These are phyloP conservation scores for Claviceps pusilla DNA, from an alignment of 2,329 filamentous ascomycete genomes.

Conservation along the genomic window DNA sequence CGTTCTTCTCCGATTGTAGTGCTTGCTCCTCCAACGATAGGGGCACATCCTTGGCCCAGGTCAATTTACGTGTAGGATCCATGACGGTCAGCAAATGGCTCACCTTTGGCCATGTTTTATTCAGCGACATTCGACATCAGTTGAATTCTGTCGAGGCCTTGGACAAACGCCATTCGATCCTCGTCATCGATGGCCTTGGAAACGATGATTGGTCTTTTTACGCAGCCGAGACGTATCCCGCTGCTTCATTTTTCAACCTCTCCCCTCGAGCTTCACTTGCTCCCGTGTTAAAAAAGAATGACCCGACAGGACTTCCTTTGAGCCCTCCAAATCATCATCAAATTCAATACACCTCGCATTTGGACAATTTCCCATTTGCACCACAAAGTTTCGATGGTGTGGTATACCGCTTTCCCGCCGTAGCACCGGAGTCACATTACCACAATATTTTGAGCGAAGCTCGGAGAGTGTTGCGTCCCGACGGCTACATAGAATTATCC, in stretches of 20 bases:
- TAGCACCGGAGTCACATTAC: conserved; percentile 52
- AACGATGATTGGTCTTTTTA: conserved; percentile 76
- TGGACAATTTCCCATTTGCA: conserved; percentile 58
- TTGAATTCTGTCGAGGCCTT: conserved; percentile 30
- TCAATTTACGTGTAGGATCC: conserved; percentile 64
- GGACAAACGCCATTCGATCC: conserved; percentile 42
- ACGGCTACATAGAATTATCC: conserved; percentile 64
- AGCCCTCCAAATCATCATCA: conserved; percentile 61
- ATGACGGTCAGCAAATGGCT: conserved; percentile 83
- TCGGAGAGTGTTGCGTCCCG: conserved; percentile 61
- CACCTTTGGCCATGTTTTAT: conserved; percentile 68
- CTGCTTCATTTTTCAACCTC: conserved; percentile 62
- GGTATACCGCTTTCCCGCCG: conserved; percentile 62
- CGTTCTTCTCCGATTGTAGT: conserved; percentile 28
- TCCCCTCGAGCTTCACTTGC: conserved; percentile 40
- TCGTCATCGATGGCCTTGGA: conserved; percentile 72
- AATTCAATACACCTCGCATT: conserved; percentile 49
- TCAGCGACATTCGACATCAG: conserved; percentile 64
- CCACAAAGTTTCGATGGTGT: conserved; percentile 61
- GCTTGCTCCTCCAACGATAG: conserved; percentile 34
- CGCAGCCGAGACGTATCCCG: conserved; percentile 63
- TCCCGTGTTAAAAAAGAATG: conserved; percentile 22
- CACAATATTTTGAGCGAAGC: conserved; percentile 59
- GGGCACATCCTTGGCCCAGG: conserved; percentile 50
- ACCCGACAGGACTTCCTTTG: conserved; percentile 33